Evolutionary conservation across 495 filamentous ascomycete genomes (phyloP), one percentile per base, ranked within the genome.

Genomic region (Daldinia loculata): DNA sequence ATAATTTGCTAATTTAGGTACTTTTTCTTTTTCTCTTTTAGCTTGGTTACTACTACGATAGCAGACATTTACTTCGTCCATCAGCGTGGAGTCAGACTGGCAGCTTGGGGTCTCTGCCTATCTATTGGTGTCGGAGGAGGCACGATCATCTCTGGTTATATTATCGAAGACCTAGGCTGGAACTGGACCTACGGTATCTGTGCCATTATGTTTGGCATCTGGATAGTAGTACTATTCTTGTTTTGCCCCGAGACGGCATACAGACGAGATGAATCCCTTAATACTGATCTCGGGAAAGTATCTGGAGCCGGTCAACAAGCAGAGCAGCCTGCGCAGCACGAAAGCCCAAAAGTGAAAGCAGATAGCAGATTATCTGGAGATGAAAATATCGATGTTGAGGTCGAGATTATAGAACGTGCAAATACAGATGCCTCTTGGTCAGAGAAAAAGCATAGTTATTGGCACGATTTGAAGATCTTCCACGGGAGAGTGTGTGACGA

Each of bases 31-130:
- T 22, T 32, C 1, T 50, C 50, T 29, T 3, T 1, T 34, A 73
- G 70, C 3, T 77, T 87, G 29, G 78, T 85, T 4, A 80, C 82
- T 27, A 79, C 80, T 14, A 78, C 76, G 4, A 79, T 85, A 30
- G 81, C 83, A 19, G 83, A 85, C 67, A 65, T 85, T 55, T 85
- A 84, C 77, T 88, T 84, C 65, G 87, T 89, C 4, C 77, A 79
- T 43, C 62, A 79, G 36, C 68, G 77, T 6, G 77, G 77, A 9
- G 59, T 71, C 32, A 57, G 75, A 15, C 66, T 79, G 1, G 72
- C 77, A 9, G 63, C 74, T 26, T 75, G 71, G 70, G 74, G 69
- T 15, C 64, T 78, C 34, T 72, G 70, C 32, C 73, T 78, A 4
- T 73, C 72, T 1, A 65, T 72, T 17, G 68, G 75, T 14, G 67